Conservation (phyloP, 2,329 filamentous ascomycete genomes). For the Pleoardoris graminearum region DNA sequence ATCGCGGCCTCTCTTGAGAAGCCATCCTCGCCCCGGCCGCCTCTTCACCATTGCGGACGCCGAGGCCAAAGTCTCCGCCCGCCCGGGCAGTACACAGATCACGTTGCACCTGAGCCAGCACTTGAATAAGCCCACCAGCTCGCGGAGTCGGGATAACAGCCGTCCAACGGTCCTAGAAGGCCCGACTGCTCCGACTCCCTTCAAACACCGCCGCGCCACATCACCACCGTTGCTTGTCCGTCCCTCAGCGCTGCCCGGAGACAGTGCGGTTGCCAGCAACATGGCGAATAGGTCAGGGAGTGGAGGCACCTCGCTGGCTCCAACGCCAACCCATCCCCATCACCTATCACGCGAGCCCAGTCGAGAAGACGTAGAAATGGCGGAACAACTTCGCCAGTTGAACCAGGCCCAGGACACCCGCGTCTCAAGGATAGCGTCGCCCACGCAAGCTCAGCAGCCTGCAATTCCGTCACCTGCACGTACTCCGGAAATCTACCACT, state of each 20-base stretch:
- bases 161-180: conserved; percentile 2
- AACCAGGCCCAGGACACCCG: conserved; percentile 49
- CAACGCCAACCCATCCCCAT: conserved; percentile 43
- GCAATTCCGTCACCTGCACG: conserved; percentile 24
- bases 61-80: neutral
- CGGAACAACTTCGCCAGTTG: conserved; percentile 50
- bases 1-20: conserved; percentile 15
- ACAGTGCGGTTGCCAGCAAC: conserved; percentile 16
- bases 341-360: conserved; percentile 50
- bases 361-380: conserved; percentile 55
- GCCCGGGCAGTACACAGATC: conserved; percentile 9
- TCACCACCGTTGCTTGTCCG: conserved; percentile 3
- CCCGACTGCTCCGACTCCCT: conserved; percentile 6
- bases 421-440: conserved; percentile 21
- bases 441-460: conserved; percentile 23
- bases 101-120: conserved; percentile 27
- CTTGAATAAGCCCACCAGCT: conserved; percentile 8
- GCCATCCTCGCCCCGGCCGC: conserved; percentile 5
- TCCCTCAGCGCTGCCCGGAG: conserved; percentile 9
- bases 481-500: conserved; percentile 44
- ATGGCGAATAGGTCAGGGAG: conserved; percentile 37
- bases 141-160: conserved; percentile 2
- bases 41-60: conserved; percentile 18
- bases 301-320: conserved; percentile 44
- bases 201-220: conserved; percentile 26